Evolutionary conservation across 1,284 basidiomycete genomes (phyloP).

Genomic region (Sanghuangporus sanghuang): DNA sequence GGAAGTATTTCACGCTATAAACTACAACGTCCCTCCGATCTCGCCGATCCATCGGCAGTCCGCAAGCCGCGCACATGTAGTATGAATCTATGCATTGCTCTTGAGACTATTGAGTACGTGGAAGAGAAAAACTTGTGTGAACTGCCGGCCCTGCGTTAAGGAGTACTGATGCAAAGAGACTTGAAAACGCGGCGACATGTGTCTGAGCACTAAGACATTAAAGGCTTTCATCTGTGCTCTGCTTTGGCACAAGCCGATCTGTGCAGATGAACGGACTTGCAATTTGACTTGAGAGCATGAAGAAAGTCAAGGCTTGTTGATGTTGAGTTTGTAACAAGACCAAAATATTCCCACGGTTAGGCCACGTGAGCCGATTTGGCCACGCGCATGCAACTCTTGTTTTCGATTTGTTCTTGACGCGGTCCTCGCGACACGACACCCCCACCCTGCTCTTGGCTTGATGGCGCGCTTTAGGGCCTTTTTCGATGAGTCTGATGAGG

Average conservation of each 20-base stretch:
- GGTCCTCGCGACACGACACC: neutral
- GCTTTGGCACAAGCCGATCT: slow-evolving; percentile 47
- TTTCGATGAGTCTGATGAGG: slow-evolving; percentile 13
- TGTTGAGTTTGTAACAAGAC: neutral
- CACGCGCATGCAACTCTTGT: neutral
- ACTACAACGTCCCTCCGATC: too few relatives aligned
- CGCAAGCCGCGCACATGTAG: too few relatives aligned
- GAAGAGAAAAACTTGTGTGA: slow-evolving; percentile 28
- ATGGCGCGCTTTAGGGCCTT: slow-evolving; percentile 18
- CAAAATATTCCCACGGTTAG: neutral
- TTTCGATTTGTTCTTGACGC: neutral
- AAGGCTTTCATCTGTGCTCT: slow-evolving; percentile 38
- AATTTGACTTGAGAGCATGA: slow-evolving; percentile 37
- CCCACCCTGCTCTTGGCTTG: neutral
- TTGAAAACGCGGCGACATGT: slow-evolving; percentile 29
- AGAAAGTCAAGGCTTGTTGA: slow-evolving; percentile 17
- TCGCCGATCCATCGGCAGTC: too few relatives aligned
- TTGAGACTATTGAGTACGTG: neutral
- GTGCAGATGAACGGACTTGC: slow-evolving; percentile 26
- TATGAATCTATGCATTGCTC: too few relatives aligned
- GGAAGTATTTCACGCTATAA: too few relatives aligned
- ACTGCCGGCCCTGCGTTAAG: slow-evolving; percentile 39
- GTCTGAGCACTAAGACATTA: slow-evolving; percentile 46
- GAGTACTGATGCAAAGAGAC: slow-evolving; percentile 19
- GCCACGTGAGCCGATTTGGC: slow-evolving; percentile 4